A percentile compares a stretch with the other conserved stretches of the same genome.
Conservation (phyloP, 495 filamentous ascomycete species). For the Cercophora sp. region DNA sequence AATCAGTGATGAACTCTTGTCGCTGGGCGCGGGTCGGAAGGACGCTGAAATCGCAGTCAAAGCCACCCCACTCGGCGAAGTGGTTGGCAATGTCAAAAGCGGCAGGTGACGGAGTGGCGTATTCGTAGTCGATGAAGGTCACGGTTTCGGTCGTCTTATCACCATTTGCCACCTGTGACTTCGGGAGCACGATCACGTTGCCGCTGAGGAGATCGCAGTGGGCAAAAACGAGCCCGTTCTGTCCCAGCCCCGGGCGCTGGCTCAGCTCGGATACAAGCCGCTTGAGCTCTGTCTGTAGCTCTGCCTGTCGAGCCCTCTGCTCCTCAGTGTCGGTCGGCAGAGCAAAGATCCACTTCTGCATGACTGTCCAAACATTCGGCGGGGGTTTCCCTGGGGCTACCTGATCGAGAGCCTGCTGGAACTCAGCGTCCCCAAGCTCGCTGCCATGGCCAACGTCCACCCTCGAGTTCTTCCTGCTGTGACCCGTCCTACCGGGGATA, state of each 20-base stretch:
- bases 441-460: conserved; percentile 17
- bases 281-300: conserved; percentile 71
- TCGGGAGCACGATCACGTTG: conserved; percentile 85
- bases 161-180: conserved; percentile 25
- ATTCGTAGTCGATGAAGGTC: conserved; percentile 97
- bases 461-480: conserved; percentile 33
- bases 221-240: conserved; percentile 76
- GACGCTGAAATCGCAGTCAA: conserved; percentile 84
- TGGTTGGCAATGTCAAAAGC: conserved; percentile 99
- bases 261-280: conserved; percentile 65
- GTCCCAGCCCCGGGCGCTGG: conserved; percentile 67
- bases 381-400: conserved; percentile 59
- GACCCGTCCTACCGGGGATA: conserved; percentile 35
- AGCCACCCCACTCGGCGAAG: conserved; percentile 97
- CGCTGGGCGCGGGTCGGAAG: conserved; percentile 77
- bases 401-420: conserved; percentile 47
- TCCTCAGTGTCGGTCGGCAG: conserved; percentile 66
- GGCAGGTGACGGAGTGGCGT: conserved; percentile 86
- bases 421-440: conserved; percentile 27
- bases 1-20: conserved; percentile 76
- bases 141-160: conserved; percentile 48
- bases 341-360: conserved; percentile 92
- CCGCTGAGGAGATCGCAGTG: conserved; percentile 94
- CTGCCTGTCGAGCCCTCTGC: conserved; percentile 60
- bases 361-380: conserved; percentile 86